A percentile compares a stretch with the other conserved stretches of the same genome.
Conservation (phyloP, 345 rosid genomes). For the Murraya koenigii region DNA sequence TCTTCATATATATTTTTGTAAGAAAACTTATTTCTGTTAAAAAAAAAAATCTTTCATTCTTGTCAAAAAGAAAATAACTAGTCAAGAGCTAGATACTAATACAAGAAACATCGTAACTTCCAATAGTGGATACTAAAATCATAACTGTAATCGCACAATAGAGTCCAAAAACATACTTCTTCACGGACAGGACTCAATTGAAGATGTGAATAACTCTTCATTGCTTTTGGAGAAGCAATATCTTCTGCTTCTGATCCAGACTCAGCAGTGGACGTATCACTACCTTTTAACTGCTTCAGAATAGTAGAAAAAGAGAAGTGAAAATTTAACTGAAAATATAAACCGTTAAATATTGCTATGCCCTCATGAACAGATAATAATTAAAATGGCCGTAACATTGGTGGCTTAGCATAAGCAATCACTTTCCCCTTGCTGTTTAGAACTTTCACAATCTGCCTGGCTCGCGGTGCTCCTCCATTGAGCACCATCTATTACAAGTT, state of each 20-base stretch:
- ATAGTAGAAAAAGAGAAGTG: neutral
- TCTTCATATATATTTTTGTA: neutral
- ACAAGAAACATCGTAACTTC: neutral
- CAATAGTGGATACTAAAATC: neutral
- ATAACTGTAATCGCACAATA: neutral
- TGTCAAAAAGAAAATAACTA: neutral
- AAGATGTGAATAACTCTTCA: conserved; percentile 76
- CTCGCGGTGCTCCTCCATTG: conserved; percentile 67
- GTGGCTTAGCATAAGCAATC: conserved; percentile 92
- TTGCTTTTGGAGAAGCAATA: conserved; percentile 81
- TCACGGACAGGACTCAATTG: conserved; percentile 95
- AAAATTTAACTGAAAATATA: neutral
- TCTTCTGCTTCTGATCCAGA: conserved; percentile 99
- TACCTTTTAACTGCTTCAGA: conserved; percentile 71
- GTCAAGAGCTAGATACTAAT: neutral
- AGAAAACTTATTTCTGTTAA: neutral
- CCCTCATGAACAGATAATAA: neutral
- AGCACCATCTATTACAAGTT: conserved; percentile 68
- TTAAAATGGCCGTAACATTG: conserved; percentile 48
- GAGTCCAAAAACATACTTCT: conserved; percentile 53
- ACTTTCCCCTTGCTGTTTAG: conserved; percentile 86
- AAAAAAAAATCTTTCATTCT: neutral
- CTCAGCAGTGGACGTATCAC: conserved; percentile 98
- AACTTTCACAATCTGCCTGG: conserved; percentile 92
- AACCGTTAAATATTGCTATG: neutral